Conservation (phyloP, 169 alveolate species). For the Plasmodium gonderi region DNA sequence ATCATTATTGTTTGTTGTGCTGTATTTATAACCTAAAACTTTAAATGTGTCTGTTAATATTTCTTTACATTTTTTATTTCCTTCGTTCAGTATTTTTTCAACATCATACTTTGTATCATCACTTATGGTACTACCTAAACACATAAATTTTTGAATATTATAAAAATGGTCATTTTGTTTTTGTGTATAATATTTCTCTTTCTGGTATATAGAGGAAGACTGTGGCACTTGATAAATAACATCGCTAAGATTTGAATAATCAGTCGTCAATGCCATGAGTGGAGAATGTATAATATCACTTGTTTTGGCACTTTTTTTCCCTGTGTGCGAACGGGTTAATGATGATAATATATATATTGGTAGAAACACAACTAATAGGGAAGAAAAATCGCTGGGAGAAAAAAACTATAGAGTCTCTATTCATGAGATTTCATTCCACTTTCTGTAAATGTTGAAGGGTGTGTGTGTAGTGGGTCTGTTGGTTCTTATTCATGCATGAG, state of each 20-base stretch:
- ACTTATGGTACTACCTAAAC: constrained; percentile 32
- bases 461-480: no score
- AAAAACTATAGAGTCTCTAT: no score
- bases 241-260: constrained; percentile 27
- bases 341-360: neutral
- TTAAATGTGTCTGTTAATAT: constrained; percentile 29
- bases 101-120: constrained; percentile 35
- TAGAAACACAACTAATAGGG: neutral
- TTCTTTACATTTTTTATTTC: constrained; percentile 24
- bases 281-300: no score
- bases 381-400: no score
- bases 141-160: constrained; percentile 61
- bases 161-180: constrained; percentile 68
- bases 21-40: constrained; percentile 36
- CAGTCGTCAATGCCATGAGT: constrained; percentile 15
- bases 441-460: no score
- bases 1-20: constrained; percentile 46
- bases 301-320: no score
- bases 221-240: constrained; percentile 21
- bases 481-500: no score
- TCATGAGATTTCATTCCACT: no score
- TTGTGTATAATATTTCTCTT: constrained; percentile 55
- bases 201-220: constrained; percentile 24
- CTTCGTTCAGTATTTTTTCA: constrained; percentile 9
- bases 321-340: no score